Conservation (phyloP, 1,139 yeast species). For the Pichia sp. region DNA sequence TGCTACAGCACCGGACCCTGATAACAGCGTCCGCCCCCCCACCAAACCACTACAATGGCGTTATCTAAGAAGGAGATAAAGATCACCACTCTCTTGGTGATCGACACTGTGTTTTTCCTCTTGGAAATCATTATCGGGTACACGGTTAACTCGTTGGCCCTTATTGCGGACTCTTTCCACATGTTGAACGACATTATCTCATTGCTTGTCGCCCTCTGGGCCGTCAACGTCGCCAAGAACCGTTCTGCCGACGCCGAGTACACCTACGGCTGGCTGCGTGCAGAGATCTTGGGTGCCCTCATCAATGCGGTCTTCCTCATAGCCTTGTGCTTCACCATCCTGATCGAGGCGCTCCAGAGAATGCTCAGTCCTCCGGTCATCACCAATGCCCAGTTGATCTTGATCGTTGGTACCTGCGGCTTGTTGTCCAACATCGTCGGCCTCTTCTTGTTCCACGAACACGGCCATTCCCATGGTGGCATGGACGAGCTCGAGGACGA, state of each 20-base stretch:
- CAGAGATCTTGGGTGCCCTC: slow-evolving; percentile 90
- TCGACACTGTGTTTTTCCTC: slow-evolving; percentile 81
- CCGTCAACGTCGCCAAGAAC: slow-evolving; percentile 82
- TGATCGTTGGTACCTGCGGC: slow-evolving; percentile 81
- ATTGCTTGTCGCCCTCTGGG: slow-evolving; percentile 89
- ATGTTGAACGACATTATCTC: slow-evolving; percentile 95
- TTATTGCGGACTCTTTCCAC: slow-evolving; percentile 94
- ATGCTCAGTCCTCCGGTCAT: slow-evolving; percentile 76
- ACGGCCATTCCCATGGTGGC: slow-evolving; percentile 53
- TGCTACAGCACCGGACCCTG: neutral
- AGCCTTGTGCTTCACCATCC: slow-evolving; percentile 88
- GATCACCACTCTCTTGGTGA: slow-evolving; percentile 62
- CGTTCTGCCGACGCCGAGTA: slow-evolving; percentile 81
- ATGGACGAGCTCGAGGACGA: slow-evolving; percentile 18
- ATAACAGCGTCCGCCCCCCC: neutral
- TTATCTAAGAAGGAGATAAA: slow-evolving; percentile 56
- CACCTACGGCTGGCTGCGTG: slow-evolving; percentile 96
- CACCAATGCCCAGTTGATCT: slow-evolving; percentile 71
- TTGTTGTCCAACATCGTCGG: slow-evolving; percentile 79
- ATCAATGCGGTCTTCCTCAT: slow-evolving; percentile 88
- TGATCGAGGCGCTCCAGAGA: slow-evolving; percentile 89
- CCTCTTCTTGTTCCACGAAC: slow-evolving; percentile 83
- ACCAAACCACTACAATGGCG: slow-evolving; percentile 13
- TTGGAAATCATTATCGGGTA: slow-evolving; percentile 83
- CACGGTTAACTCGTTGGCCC: slow-evolving; percentile 84